These are phyloP conservation scores for Desmodesmus armatus DNA, from an alignment of 139 green algal genomes.

Conservation along the genomic window DNA sequence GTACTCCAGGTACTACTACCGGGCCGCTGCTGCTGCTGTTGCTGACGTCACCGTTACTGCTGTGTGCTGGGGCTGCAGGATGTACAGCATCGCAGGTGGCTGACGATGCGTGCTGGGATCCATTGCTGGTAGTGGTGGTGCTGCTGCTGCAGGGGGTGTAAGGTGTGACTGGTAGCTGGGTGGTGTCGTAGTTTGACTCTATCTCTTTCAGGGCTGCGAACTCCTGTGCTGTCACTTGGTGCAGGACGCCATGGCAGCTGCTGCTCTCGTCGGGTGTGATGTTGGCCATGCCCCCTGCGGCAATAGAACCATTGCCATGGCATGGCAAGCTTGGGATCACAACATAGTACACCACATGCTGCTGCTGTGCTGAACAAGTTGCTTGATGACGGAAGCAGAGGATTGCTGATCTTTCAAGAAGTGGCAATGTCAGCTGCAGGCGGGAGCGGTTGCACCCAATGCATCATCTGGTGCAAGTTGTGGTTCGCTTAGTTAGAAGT, in stretches of 20 bases:
- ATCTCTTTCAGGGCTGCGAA: constrained; percentile 7
- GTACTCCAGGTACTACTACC: background rate
- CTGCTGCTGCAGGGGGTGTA: constrained; percentile 18
- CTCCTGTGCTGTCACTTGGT: background rate
- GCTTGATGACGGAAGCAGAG: too few relatives aligned
- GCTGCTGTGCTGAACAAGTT: background rate
- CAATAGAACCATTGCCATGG: background rate
- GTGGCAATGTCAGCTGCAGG: too few relatives aligned
- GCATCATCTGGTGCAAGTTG: too few relatives aligned
- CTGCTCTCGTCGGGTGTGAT: background rate
- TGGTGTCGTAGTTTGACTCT: constrained; percentile 16
- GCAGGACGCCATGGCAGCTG: constrained; percentile 20
- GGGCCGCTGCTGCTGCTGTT: background rate
- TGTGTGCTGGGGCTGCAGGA: background rate
- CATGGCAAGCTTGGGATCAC: background rate
- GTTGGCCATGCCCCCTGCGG: constrained; percentile 27
- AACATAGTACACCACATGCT: background rate
- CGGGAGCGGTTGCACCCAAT: too few relatives aligned
- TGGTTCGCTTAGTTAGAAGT: too few relatives aligned
- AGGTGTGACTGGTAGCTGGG: background rate
- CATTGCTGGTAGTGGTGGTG: background rate
- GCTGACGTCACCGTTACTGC: too few relatives aligned
- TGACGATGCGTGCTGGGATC: background rate
- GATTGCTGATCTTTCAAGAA: too few relatives aligned
- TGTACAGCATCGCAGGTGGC: background rate